These are phyloP conservation scores for Paecilomyces formosus DNA, from an alignment of 2,329 filamentous ascomycete genomes.

Conservation along the genomic window DNA sequence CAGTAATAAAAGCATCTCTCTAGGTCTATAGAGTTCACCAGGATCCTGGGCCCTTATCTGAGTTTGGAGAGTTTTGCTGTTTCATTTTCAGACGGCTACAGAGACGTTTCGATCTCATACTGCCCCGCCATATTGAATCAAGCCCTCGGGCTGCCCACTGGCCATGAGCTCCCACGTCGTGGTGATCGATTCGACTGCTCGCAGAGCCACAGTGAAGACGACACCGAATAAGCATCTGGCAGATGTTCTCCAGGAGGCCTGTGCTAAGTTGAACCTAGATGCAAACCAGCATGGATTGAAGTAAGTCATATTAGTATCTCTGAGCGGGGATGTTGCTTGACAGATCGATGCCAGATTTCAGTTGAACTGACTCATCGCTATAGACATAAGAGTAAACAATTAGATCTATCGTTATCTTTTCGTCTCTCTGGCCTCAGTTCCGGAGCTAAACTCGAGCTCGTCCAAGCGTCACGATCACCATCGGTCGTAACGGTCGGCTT, in stretches of 20 bases:
- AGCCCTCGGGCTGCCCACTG: conserved; percentile 3
- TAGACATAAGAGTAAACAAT: conserved; percentile 72
- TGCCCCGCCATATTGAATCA: conserved; percentile 13
- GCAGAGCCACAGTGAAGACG: conserved; percentile 74
- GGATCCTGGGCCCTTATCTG: not conserved
- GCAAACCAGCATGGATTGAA: conserved; percentile 73
- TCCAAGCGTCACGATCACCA: conserved; percentile 77
- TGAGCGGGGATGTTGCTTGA: not conserved
- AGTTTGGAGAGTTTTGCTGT: not conserved
- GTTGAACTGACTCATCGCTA: not conserved
- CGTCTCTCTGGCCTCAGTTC: conserved; percentile 73
- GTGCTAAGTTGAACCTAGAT: conserved; percentile 67
- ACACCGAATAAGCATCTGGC: conserved; percentile 71
- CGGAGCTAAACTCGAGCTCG: conserved; percentile 87
- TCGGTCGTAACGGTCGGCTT: conserved; percentile 83
- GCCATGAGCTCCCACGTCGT: conserved; percentile 82
- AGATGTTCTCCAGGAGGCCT: conserved; percentile 82
- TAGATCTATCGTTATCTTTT: conserved; percentile 80
- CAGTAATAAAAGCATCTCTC: not conserved
- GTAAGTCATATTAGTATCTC: conserved; percentile 41
- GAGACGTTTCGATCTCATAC: not conserved
- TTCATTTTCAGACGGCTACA: not conserved
- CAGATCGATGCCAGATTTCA: not conserved
- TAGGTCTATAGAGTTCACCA: not conserved
- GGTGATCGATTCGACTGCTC: conserved; percentile 73